Conservation (phyloP, 2,329 filamentous ascomycete genomes). For the Alternaria panax region DNA sequence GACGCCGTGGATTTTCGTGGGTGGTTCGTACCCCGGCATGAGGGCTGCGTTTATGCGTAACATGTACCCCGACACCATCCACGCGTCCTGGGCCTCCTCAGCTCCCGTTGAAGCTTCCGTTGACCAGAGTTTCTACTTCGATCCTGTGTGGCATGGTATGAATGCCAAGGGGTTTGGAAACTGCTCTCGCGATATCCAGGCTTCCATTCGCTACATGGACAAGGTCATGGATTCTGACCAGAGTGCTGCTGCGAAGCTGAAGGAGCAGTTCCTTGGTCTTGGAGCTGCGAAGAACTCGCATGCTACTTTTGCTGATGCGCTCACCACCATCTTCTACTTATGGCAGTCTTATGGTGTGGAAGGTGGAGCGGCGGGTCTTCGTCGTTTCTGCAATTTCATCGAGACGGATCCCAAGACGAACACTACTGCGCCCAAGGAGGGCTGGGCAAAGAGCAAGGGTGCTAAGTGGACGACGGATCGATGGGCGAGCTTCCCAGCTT, state of each 20-base stretch:
- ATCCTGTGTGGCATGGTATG: slow-evolving; percentile 59
- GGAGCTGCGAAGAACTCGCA: slow-evolving; percentile 57
- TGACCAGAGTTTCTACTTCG: slow-evolving; percentile 62
- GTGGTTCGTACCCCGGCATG: slow-evolving; percentile 50
- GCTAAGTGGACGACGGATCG: slow-evolving; percentile 52
- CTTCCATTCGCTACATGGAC: slow-evolving; percentile 60
- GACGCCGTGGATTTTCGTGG: slow-evolving; percentile 51
- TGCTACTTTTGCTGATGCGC: slow-evolving; percentile 56
- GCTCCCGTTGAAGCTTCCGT: slow-evolving; percentile 55
- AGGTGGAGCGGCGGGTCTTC: slow-evolving; percentile 44
- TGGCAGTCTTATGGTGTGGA: slow-evolving; percentile 57
- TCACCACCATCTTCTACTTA: slow-evolving; percentile 50
- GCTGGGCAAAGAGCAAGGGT: slow-evolving; percentile 53
- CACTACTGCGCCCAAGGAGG: slow-evolving; percentile 48
- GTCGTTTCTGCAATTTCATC: slow-evolving; percentile 57
- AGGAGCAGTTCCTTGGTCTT: slow-evolving; percentile 57
- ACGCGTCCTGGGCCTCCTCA: slow-evolving; percentile 47
- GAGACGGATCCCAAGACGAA: slow-evolving; percentile 53
- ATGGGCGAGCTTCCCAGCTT: slow-evolving; percentile 53
- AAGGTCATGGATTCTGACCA: slow-evolving; percentile 49
- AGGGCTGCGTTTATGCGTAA: slow-evolving; percentile 51
- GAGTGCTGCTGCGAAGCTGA: slow-evolving; percentile 51
- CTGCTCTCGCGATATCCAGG: slow-evolving; percentile 59
- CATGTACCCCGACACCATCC: slow-evolving; percentile 50
- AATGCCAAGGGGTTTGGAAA: slow-evolving; percentile 53